Percentiles rank a stretch among this genome's conserved stretches.
Conservation (phyloP, 208 protist species). For the Leishmania turanica region DNA sequence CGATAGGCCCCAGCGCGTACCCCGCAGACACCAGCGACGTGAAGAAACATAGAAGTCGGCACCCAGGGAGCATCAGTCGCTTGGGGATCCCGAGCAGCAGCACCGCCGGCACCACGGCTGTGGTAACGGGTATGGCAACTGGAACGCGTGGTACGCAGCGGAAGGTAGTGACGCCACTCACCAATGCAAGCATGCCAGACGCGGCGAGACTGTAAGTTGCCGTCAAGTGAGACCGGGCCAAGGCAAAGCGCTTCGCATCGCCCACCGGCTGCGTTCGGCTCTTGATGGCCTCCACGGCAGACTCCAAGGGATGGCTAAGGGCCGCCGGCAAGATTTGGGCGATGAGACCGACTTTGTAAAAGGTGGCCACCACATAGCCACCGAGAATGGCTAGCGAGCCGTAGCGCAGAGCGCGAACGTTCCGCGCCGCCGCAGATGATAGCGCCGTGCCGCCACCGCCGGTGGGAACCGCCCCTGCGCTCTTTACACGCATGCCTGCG, state of each 20-base stretch:
- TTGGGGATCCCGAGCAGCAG: constrained; percentile 56
- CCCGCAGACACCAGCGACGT: constrained; percentile 50
- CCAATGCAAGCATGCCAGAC: constrained; percentile 53
- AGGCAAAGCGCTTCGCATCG: constrained; percentile 41
- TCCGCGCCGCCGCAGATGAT: background rate
- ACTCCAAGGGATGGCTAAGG: constrained; percentile 36
- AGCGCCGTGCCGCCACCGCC: background rate
- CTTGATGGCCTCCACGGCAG: constrained; percentile 60
- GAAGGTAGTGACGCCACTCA: constrained; percentile 53
- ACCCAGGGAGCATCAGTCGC: constrained; percentile 35
- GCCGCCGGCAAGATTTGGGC: constrained; percentile 34
- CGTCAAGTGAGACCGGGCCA: constrained; percentile 59
- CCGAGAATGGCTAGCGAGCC: constrained; percentile 53
- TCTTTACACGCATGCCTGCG: background rate
- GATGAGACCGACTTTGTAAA: constrained; percentile 64
- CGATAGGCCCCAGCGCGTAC: constrained; percentile 76
- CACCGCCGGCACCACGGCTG: constrained; percentile 43
- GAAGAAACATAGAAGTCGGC: constrained; percentile 49
- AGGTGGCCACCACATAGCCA: constrained; percentile 58
- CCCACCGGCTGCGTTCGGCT: constrained; percentile 59
- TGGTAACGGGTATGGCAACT: constrained; percentile 50
- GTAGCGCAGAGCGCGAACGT: constrained; percentile 37
- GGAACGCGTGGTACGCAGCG: constrained; percentile 50
- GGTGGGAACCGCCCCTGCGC: background rate
- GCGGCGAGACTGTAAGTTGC: constrained; percentile 48